Conservation (phyloP, 805 yeast genomes). For the Debaryomyces hansenii region DNA sequence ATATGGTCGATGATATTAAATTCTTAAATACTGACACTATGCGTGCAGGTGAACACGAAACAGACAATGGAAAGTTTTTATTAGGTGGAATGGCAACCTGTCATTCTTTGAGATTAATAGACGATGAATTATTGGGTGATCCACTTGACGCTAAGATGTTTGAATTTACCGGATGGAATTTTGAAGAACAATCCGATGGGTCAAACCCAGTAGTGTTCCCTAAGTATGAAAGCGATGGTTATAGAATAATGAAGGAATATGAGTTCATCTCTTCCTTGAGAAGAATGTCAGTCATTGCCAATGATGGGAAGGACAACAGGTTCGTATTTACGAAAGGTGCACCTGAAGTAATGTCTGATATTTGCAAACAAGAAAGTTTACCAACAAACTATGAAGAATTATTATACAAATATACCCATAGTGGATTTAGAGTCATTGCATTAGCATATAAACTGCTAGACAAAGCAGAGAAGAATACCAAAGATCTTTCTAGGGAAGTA, state of each 20-base stretch:
- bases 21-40: conserved; percentile 2
- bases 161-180: conserved; percentile 78
- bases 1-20: conserved; percentile 16
- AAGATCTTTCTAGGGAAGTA: conserved; percentile 54
- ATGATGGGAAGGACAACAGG: conserved; percentile 21
- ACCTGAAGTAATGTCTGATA: conserved; percentile 84
- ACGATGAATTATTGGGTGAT: conserved; percentile 83
- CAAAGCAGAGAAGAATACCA: conserved; percentile 12
- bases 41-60: conserved; percentile 14
- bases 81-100: conserved; percentile 67
- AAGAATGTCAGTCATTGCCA: conserved; percentile 84
- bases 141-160: conserved; percentile 94
- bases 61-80: conserved; percentile 30
- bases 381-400: conserved; percentile 75
- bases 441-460: conserved; percentile 67
- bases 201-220: conserved; percentile 14
- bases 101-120: conserved; percentile 81
- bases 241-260: conserved; percentile 50
- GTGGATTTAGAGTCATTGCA: conserved; percentile 94
- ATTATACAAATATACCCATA: conserved; percentile 83
- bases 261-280: conserved; percentile 85
- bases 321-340: conserved; percentile 83
- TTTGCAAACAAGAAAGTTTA: conserved; percentile 69
- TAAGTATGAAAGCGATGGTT: conserved; percentile 18
- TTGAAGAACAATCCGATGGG: conserved; percentile 55